Conservation (phyloP, 805 yeast genomes). For the Kazachstania kunashirensis region DNA sequence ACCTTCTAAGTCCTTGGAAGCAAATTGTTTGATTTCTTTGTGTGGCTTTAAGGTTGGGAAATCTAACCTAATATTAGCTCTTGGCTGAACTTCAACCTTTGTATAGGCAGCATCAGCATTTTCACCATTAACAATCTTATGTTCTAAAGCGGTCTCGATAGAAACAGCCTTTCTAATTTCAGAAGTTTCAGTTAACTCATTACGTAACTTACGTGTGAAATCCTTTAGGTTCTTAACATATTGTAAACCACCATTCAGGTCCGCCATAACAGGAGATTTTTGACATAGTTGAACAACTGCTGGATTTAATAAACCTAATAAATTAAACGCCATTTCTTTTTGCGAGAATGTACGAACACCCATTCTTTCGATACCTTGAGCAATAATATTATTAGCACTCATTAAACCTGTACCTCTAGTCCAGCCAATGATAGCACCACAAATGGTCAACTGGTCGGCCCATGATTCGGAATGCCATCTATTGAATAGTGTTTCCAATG, state of each 20-base stretch:
- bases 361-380: conserved; percentile 90
- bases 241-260: conserved; percentile 97
- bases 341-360: conserved; percentile 98
- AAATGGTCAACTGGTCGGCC: conserved; percentile 85
- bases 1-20: conserved; percentile 73
- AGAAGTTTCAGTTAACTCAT: conserved; percentile 61
- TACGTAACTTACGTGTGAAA: conserved; percentile 69
- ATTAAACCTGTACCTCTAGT: conserved; percentile 99
- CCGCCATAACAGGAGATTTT: conserved; percentile 92
- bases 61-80: conserved; percentile 87
- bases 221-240: conserved; percentile 86
- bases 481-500: conserved; percentile 92
- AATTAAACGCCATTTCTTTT: conserved; percentile 98
- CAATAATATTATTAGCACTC: conserved; percentile 94
- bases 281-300: conserved; percentile 79
- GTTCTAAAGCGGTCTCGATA: conserved; percentile 82
- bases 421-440: conserved; percentile 99
- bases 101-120: conserved; percentile 78
- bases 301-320: conserved; percentile 87
- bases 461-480: conserved; percentile 98
- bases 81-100: conserved; percentile 73
- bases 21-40: conserved; percentile 54
- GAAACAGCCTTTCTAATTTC: conserved; percentile 94
- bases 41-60: conserved; percentile 84
- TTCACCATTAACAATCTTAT: conserved; percentile 73